phyloP scores from a whole-genome alignment of 1,284 basidiomycete species.

The Irpex sp. region DNA sequence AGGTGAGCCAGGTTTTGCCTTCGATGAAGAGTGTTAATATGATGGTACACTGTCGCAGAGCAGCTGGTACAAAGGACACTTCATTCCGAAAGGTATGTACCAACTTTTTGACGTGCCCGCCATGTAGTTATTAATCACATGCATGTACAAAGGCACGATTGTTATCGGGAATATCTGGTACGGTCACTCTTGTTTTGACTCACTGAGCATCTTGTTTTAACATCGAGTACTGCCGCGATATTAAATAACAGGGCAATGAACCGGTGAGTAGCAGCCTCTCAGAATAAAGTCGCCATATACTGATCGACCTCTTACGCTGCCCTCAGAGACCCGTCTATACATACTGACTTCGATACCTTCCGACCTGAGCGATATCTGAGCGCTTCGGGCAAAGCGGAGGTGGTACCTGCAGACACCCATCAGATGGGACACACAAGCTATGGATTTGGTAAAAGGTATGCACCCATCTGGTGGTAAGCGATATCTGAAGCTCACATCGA shows the following conservation, averaged over 20 bases:
- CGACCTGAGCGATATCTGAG: not conserved
- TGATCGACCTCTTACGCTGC: too few species aligned
- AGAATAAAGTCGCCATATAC: too few species aligned
- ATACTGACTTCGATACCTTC: not conserved
- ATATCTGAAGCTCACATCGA: not conserved
- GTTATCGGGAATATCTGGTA: not conserved
- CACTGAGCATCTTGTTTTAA: too few species aligned
- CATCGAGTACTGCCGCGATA: too few species aligned
- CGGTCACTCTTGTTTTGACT: too few species aligned
- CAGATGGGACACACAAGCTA: not conserved
- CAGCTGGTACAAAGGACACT: not conserved
- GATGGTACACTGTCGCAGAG: not conserved
- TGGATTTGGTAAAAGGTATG: not conserved
- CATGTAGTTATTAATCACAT: not conserved
- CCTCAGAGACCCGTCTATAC: not conserved
- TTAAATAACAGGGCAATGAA: not conserved
- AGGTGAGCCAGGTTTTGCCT: too few species aligned
- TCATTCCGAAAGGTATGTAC: not conserved
- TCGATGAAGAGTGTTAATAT: too few species aligned
- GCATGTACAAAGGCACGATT: not conserved
- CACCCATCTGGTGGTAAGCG: too few species aligned
- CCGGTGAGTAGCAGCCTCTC: not conserved
- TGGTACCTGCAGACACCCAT: not conserved
- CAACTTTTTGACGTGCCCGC: too few species aligned
- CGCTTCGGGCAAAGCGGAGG: not conserved